phyloP scores from a whole-genome alignment of 257 asterid species.

The Fraxinus pennsylvanica region DNA sequence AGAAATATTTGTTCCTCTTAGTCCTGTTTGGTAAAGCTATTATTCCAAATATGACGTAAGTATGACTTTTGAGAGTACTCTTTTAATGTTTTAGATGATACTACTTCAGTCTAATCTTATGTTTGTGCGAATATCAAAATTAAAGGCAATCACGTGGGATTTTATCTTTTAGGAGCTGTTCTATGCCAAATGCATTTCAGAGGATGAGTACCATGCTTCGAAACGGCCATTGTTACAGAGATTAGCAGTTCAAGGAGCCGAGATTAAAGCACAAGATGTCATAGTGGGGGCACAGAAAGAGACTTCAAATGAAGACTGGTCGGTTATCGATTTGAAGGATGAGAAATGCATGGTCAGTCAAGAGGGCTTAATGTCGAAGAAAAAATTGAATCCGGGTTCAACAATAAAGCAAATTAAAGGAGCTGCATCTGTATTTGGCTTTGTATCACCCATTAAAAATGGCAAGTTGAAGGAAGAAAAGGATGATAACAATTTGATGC shows the following conservation, averaged over 20 bases:
- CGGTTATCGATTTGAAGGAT: conserved; percentile 65
- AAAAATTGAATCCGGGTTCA: conserved; percentile 36
- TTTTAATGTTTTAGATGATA: too few species aligned
- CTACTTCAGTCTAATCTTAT: too few species aligned
- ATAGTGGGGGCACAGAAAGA: conserved; percentile 45
- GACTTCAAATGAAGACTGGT: conserved; percentile 65
- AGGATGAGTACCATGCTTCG: conserved; percentile 79
- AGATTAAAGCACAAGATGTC: conserved; percentile 77
- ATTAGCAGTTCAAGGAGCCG: conserved; percentile 90
- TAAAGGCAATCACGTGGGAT: too few species aligned
- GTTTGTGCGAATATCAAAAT: too few species aligned
- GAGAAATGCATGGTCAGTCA: conserved; percentile 34
- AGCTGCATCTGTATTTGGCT: conserved; percentile 49
- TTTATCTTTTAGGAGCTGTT: conserved; percentile 59
- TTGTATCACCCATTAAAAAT: conserved; percentile 23
- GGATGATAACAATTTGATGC: conserved; percentile 22
- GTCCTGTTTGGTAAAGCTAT: too few species aligned
- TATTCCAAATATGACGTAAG: too few species aligned
- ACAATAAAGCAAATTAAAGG: conserved; percentile 38
- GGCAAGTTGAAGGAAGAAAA: conserved; percentile 47
- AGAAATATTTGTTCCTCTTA: too few species aligned
- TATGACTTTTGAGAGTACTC: too few species aligned
- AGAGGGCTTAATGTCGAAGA: conserved; percentile 35
- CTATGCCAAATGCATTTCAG: conserved; percentile 77
- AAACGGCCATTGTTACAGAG: conserved; percentile 88